Conservation (phyloP, 805 yeast species). For the Yueomyces sp. region DNA sequence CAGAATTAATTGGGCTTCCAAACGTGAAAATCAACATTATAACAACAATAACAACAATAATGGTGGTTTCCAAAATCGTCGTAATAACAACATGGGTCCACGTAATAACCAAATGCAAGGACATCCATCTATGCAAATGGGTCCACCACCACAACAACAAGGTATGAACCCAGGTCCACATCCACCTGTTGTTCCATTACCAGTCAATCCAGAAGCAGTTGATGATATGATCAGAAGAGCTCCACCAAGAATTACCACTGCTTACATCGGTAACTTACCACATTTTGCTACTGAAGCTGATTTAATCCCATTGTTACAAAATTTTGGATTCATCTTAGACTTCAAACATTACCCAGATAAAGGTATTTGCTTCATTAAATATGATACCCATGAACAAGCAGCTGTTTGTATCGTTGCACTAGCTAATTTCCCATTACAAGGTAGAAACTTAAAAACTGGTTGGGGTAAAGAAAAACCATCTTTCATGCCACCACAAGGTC, state of each 20-base stretch:
- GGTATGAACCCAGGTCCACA: constrained; percentile 2
- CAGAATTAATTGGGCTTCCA: constrained; percentile 83
- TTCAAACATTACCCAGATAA: constrained; percentile 66
- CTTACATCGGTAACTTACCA: constrained; percentile 75
- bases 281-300: constrained; percentile 64
- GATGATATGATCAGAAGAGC: constrained; percentile 65
- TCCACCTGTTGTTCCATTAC: constrained; percentile 19
- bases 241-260: constrained; percentile 57
- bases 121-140: constrained; percentile 14
- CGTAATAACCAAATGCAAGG: constrained; percentile 4
- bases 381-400: constrained; percentile 78
- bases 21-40: constrained; percentile 32
- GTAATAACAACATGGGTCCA: constrained; percentile 4
- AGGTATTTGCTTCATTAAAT: constrained; percentile 83
- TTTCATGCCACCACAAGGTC: constrained; percentile 18
- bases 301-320: constrained; percentile 58
- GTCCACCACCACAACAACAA: constrained; percentile 6
- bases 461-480: constrained; percentile 63
- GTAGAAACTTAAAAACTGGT: constrained; percentile 68
- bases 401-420: constrained; percentile 77
- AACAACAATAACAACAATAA: constrained; percentile 12
- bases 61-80: constrained; percentile 15
- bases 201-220: constrained; percentile 40
- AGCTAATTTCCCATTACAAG: constrained; percentile 54
- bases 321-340: constrained; percentile 73